Base-by-base conservation (phyloP, 805 yeast genomes). In the Nakazawaea ishiwadae region DNA sequence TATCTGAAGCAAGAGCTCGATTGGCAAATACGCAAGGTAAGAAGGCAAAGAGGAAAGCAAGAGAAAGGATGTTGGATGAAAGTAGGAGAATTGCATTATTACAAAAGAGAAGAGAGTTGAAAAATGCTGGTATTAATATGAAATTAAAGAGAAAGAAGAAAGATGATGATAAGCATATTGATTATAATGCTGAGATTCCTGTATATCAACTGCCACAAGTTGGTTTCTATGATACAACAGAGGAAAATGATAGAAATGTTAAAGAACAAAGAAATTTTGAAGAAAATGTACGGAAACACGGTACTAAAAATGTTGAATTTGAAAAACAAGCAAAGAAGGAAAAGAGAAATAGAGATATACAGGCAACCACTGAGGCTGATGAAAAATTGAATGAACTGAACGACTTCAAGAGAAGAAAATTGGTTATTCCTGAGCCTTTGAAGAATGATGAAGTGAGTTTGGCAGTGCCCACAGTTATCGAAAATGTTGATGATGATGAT, bases 1-100 rank as follows among this genome's bases (percentile, higher is more conserved):
- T 90, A 6, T 78, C 87, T n/a, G 99, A 93, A 56, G 99, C 99
- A 1, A 74, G 83, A 36, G 96, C 96, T 1, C 74, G 99, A 51
- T 65, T 91, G 48, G 86, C 95, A 10, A 90, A 88, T 52, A 89
- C 97, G 0, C 88, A 84, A 58, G 99, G 98, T 45, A 89, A 90
- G 51, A 91, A 91, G 60, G 96, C 97, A 0, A 86, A 90, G 44
- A 64, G 98, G 44, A 88, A 90, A 55, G 86, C 82, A 2, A 68
- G 97, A 44, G 98, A 91, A 56, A 66, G 93, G 38, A 72, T 85
- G 74, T 63, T 88, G 34, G 85, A 81, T 37, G 95, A 89, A 54
- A 84, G 87, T 44, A 73, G 79, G 51, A 63, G 95, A 24, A 69
- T 88, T 17, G 85, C 96, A 0, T 63, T 81, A 44, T 55, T 91